Evolutionary conservation across 306 rosid species (phyloP).

Genomic region (Cucumis hystrix): DNA sequence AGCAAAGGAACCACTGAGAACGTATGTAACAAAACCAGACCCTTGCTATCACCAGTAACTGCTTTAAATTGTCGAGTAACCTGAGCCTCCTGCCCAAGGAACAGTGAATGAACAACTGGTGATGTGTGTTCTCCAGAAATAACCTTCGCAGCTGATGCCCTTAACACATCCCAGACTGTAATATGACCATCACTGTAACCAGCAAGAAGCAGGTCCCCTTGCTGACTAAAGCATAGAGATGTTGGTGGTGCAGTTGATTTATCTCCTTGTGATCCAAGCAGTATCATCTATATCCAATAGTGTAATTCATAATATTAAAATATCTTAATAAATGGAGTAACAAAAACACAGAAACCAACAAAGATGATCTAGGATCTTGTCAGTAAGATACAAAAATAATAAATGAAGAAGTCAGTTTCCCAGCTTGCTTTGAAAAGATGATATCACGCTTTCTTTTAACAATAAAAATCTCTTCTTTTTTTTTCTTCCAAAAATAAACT

Average conservation of each 20-base stretch:
- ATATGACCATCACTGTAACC: slow-evolving; percentile 91
- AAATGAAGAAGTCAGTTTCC: background rate
- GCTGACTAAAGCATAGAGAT: slow-evolving; percentile 88
- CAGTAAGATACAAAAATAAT: background rate
- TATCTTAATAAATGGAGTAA: slow-evolving; percentile 3
- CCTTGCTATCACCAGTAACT: slow-evolving; percentile 89
- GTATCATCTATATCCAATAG: slow-evolving; percentile 44
- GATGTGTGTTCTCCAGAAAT: slow-evolving; percentile 79
- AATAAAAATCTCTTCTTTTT: background rate
- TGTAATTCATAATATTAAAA: background rate
- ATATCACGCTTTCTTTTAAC: background rate
- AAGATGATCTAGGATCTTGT: background rate
- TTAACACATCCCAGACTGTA: slow-evolving; percentile 83
- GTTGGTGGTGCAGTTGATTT: slow-evolving; percentile 60
- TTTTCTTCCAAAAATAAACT: background rate
- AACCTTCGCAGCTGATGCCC: slow-evolving; percentile 53
- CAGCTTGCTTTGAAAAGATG: background rate
- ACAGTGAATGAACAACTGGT: slow-evolving; percentile 77
- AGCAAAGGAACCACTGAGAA: slow-evolving; percentile 66
- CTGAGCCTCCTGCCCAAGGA: slow-evolving; percentile 89
- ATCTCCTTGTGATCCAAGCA: slow-evolving; percentile 83
- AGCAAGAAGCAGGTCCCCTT: slow-evolving; percentile 90
- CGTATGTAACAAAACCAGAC: slow-evolving; percentile 72
- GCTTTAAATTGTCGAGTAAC: slow-evolving; percentile 87
- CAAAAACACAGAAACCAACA: background rate